Evolutionary conservation across 2,329 filamentous ascomycete genomes (phyloP), one percentile per base, ranked within the genome.

Genomic region (Clarireedia paspali): DNA sequence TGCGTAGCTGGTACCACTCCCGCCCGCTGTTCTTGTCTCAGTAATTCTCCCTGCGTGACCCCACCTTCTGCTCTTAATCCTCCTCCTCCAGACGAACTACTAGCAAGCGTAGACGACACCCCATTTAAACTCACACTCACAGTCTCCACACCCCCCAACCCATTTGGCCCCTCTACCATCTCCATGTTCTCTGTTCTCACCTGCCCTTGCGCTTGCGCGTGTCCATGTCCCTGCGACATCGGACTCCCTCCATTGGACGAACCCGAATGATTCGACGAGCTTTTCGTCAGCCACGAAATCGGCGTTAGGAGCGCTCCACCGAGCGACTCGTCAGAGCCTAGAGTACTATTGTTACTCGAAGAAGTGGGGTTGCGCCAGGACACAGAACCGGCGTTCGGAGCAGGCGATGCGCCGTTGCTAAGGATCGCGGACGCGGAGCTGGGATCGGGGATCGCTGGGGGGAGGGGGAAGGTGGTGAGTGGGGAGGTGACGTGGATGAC

Each of bases 271-370:
- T 20, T 24, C 7, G 23, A 20, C 44, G 44, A 24, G 1, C 20
- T 67, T 42, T 74, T 71, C 26, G 72, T 77, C 50, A 97, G 75
- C 94, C 94, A 99, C 0, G 91, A 89, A 56, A 99, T 97, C 0
- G 92, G 94, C 1, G 92, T 97, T 50, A 99, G 77, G 17, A 96
- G 77, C 0, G 94, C 94, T 6, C 94, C 94, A 23, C 92, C 92
- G 1, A 97, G 75, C 12, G 87, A 87, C 69, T 96, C 92, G 65
- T 97, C 92, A 49, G 88, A 90, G 2, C 90, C 91, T 6, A 92
- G 74, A 26, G 23, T 46, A 69, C 12, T 74, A 70, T 7, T 72
- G 70, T 2, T 68, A 24, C 26, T 67, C 1, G 69, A 63, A 2
- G 71, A 63, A n/a, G 68, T 70, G 60, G 72, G 72, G 51, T 80